Evolutionary conservation across 768 basidiomycete genomes (phyloP).

Genomic region (Podaxis sp.): DNA sequence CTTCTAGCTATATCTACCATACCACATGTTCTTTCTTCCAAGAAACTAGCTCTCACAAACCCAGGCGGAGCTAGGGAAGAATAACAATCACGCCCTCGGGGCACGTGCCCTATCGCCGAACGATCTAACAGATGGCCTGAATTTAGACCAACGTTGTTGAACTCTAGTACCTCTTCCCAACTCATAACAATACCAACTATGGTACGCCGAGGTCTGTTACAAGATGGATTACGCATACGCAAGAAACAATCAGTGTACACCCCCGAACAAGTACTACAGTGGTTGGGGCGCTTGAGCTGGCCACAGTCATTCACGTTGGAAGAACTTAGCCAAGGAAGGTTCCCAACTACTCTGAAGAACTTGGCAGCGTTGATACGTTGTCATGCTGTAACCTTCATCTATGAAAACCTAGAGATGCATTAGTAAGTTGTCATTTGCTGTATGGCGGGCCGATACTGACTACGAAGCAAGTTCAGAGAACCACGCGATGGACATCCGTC

Average conservation of each 20-base stretch:
- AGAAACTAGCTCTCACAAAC: too few species aligned
- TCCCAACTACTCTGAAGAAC: neutral
- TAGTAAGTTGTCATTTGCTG: neutral
- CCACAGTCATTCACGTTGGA: neutral
- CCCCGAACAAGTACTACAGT: neutral
- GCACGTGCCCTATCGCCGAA: neutral
- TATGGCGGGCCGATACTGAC: neutral
- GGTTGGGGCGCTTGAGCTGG: conserved; percentile 4
- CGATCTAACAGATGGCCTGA: neutral
- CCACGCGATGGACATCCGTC: neutral
- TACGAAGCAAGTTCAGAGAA: neutral
- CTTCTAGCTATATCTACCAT: too few species aligned
- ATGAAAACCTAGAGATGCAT: conserved; percentile 10
- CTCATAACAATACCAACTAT: neutral
- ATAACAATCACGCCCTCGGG: neutral
- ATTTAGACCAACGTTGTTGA: neutral
- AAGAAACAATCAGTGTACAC: conserved; percentile 1
- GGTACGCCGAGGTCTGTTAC: neutral
- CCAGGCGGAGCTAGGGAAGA: neutral
- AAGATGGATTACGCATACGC: neutral
- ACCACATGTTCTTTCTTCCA: too few species aligned
- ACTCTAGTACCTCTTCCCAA: neutral
- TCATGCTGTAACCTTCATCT: conserved; percentile 3
- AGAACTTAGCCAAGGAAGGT: neutral
- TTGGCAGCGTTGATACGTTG: neutral